phyloP scores from a whole-genome alignment of 345 rosid genomes.

The Gossypium longicalyx region DNA sequence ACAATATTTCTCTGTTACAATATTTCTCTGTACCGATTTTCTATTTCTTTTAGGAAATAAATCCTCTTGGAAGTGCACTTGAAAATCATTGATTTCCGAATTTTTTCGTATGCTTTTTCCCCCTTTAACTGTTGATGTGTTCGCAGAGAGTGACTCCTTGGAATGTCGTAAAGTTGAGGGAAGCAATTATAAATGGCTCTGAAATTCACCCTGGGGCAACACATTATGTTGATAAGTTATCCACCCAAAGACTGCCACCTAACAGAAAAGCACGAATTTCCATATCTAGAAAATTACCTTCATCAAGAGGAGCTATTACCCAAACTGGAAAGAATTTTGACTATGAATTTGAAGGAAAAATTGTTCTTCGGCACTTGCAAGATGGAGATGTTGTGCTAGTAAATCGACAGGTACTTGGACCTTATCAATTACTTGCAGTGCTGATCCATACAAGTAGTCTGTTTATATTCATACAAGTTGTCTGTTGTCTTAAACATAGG shows the following conservation, averaged over 20 bases:
- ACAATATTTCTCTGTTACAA: background rate
- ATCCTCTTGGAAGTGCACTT: constrained; percentile 2
- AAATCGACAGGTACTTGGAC: constrained; percentile 76
- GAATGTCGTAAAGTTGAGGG: constrained; percentile 68
- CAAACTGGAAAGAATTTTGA: constrained; percentile 60
- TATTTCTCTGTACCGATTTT: background rate
- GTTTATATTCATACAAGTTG: background rate
- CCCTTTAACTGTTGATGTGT: constrained; percentile 11
- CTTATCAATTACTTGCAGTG: background rate
- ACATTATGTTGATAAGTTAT: constrained; percentile 67
- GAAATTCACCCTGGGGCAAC: constrained; percentile 90
- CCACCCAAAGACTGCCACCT: constrained; percentile 47
- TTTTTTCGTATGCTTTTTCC: background rate
- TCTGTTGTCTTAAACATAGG: background rate
- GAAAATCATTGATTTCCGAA: background rate
- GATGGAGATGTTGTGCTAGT: constrained; percentile 96
- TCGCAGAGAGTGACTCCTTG: constrained; percentile 88
- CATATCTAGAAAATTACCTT: constrained; percentile 66
- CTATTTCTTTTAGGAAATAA: background rate
- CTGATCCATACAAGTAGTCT: background rate
- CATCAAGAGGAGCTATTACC: constrained; percentile 64
- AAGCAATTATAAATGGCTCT: constrained; percentile 79
- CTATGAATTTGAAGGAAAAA: constrained; percentile 68
- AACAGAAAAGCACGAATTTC: constrained; percentile 52
- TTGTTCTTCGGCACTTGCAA: constrained; percentile 76